Conservation (phyloP, 1,284 basidiomycete species). For the Dichomitus squalens region DNA sequence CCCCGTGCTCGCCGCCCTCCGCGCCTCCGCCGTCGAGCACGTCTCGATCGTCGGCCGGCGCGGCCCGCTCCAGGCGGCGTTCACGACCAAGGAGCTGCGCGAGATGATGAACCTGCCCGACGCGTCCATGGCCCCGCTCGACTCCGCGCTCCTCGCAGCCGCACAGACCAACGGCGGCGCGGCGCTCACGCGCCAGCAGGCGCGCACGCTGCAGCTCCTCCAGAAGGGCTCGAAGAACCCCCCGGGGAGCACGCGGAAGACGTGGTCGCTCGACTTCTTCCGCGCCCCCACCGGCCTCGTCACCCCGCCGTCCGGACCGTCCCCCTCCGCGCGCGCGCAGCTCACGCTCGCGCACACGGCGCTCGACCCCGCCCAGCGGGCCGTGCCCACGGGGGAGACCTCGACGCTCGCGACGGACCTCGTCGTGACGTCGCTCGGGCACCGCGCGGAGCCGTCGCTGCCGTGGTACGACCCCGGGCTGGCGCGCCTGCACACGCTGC, state of each 20-base stretch:
- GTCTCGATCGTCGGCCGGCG: conserved; percentile 87
- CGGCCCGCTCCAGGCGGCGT: conserved; percentile 89
- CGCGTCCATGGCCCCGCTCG: conserved; percentile 68
- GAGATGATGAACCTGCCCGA: conserved; percentile 85
- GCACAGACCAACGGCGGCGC: conserved; percentile 26
- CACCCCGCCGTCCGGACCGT: conserved; percentile 20
- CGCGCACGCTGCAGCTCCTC: conserved; percentile 68
- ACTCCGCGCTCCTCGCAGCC: conserved; percentile 45
- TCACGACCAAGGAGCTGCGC: conserved; percentile 93
- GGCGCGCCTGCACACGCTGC: conserved; percentile 54
- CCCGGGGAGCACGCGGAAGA: conserved; percentile 53
- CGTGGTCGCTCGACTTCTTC: conserved; percentile 85
- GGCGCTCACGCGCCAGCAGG: conserved; percentile 63
- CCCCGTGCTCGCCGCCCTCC: conserved; percentile 72
- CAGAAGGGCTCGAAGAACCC: conserved; percentile 63
- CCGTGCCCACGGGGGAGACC: conserved; percentile 62
- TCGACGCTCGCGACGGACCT: conserved; percentile 68
- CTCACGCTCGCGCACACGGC: conserved; percentile 62
- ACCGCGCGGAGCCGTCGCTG: conserved; percentile 67
- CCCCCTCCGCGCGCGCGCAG: conserved; percentile 28
- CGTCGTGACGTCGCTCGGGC: conserved; percentile 89
- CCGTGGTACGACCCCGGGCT: conserved; percentile 56
- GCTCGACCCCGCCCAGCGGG: conserved; percentile 56
- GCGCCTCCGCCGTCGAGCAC: conserved; percentile 65
- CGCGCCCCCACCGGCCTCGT: conserved; percentile 64